Evolutionary conservation across 352 stramenopile species (phyloP).

Genomic region (Phytophthora capsici): DNA sequence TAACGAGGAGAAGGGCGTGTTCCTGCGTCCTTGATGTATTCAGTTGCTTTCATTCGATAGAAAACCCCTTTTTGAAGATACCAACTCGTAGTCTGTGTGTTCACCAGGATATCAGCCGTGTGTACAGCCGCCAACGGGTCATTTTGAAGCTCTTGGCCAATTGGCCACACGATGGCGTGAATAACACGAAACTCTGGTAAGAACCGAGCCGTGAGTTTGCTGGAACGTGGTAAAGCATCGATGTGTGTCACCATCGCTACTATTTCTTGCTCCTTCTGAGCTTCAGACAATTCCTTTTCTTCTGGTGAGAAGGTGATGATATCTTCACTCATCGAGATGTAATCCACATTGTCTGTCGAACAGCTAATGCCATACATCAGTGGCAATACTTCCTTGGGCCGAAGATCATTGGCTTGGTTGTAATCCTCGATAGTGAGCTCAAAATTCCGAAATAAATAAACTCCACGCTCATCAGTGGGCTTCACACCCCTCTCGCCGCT

Average conservation of each 20-base stretch:
- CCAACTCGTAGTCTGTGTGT: slow-evolving; percentile 33
- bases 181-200: slow-evolving; percentile 46
- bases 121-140: slow-evolving; percentile 13
- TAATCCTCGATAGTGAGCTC: slow-evolving; percentile 41
- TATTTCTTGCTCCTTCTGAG: slow-evolving; percentile 9
- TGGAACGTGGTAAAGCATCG: slow-evolving; percentile 25
- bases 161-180: slow-evolving; percentile 39
- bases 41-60: slow-evolving; percentile 39
- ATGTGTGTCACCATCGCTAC: slow-evolving; percentile 43
- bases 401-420: slow-evolving; percentile 4
- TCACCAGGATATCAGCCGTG: slow-evolving; percentile 43
- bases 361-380: slow-evolving; percentile 36
- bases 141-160: slow-evolving; percentile 11
- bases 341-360: slow-evolving; percentile 26
- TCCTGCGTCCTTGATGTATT: slow-evolving; percentile 5
- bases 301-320: not conserved
- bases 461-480: slow-evolving; percentile 8
- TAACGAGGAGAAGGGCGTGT: not conserved
- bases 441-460: slow-evolving; percentile 47
- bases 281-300: not conserved
- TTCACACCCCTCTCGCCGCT: not conserved
- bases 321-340: slow-evolving; percentile 28
- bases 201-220: slow-evolving; percentile 2
- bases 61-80: slow-evolving; percentile 39
- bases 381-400: slow-evolving; percentile 17